Base-by-base conservation (phyloP, 2,329 filamentous ascomycete genomes). In the Fusarium sp. region DNA sequence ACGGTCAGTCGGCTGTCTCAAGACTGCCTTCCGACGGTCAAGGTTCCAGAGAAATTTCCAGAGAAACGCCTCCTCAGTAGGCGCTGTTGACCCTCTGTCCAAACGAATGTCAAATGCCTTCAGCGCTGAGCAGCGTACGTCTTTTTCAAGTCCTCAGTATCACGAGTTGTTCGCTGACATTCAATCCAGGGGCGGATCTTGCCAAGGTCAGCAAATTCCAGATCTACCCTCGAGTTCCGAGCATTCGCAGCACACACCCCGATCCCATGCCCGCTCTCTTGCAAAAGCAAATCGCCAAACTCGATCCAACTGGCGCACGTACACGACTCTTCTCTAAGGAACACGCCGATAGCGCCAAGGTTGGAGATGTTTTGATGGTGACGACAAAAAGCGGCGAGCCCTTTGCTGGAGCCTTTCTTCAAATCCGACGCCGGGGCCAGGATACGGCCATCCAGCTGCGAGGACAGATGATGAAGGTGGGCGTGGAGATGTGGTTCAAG, bases 401-500 rank as follows among this genome's bases (percentile, higher is more conserved):
- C 9, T 98, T 98, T 78, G 89, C 94, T 2, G 96, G 96, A 42
- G 93, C 96, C 16, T 92, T 93, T 76, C 85, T 99, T 78, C 92
- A 92, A 77, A 94, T 99, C 78, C 92, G 94, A 59, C 87, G 93
- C 57, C 87, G 92, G n/a, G 94, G 94, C 63, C 88, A 96, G 64
- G 95, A 98, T 82, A 97, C 93, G 4, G 92, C 92, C 7, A 91
- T 99, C 58, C 83, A 97, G 63, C 85, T 99, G 64, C 88, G 96
- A 59, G 95, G 95, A 75, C 90, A 97, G 78, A 83, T 99, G 74
- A 94, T 93, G 72, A 89, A 92, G 74, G 89, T 97, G 9, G 93
- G 93, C 65, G 93, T 97, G 64, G 96, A 99, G 87, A 96, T 97
- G 93, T 97, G 93, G 90, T 94, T 92, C 82, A 99, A 99, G 86